Conservation (phyloP, 345 rosid species). For the Rhodamnia argentea region DNA sequence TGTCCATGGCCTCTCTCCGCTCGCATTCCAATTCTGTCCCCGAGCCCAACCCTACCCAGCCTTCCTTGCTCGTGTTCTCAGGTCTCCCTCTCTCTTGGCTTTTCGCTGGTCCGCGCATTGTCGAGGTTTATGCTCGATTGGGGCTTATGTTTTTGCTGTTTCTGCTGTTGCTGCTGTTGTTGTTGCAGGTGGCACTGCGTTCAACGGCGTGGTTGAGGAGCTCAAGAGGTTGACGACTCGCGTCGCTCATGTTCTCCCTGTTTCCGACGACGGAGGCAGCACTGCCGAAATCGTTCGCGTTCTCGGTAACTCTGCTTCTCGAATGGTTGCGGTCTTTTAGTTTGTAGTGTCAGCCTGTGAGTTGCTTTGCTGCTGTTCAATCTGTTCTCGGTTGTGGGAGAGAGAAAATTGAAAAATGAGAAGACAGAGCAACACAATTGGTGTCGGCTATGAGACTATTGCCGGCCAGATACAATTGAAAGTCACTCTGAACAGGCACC, state of each 20-base stretch:
- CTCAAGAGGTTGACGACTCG: slow-evolving; percentile 73
- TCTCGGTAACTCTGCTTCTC: slow-evolving; percentile 35
- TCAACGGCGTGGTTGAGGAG: slow-evolving; percentile 90
- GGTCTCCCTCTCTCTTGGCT: slow-evolving; percentile 16
- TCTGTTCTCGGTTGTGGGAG: background rate
- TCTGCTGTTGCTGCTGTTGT: background rate
- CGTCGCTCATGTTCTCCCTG: slow-evolving; percentile 90
- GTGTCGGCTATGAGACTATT: background rate
- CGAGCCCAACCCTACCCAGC: slow-evolving; percentile 28
- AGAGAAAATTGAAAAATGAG: too few relatives aligned
- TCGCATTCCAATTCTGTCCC: slow-evolving; percentile 8
- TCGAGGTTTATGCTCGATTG: background rate
- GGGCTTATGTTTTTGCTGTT: background rate
- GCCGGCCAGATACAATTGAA: background rate
- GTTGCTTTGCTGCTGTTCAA: background rate
- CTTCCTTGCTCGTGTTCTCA: slow-evolving; percentile 88
- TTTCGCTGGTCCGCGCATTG: background rate
- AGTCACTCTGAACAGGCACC: background rate
- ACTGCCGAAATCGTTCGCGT: slow-evolving; percentile 98
- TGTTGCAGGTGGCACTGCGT: slow-evolving; percentile 79
- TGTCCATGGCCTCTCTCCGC: background rate
- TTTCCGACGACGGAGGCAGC: slow-evolving; percentile 95
- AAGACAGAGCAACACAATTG: background rate
- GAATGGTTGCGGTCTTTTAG: background rate
- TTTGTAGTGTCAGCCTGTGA: background rate